Base-by-base conservation (phyloP, 2,329 filamentous ascomycete genomes). In the Diaporthe velutina region DNA sequence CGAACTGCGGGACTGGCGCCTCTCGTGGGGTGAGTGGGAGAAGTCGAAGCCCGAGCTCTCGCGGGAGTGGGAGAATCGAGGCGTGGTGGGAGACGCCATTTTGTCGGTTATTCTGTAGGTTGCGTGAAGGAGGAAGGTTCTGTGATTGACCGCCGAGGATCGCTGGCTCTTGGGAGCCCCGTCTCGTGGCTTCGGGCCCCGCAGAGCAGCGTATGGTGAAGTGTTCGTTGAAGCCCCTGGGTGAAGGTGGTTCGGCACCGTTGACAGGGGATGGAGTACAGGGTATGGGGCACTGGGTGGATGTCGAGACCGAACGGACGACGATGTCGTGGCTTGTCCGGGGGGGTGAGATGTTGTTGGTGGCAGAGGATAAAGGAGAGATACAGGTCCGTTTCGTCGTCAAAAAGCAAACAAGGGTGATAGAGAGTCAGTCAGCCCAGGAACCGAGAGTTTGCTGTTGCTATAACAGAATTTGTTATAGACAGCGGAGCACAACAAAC, bases 1-100 rank as follows among this genome's bases (percentile, higher is more conserved):
- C 22, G 74, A 76, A 15, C 74, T 66, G 77, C 87, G 88, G 66
- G 88, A 90, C 72, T 86, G 84, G 70, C 88, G 86, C 60, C 88
- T 84, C 68, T 83, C 83, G 73, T 81, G 83, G 15, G 88, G 86
- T 3, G 88, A 89, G 70, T 83, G 84, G 52, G 83, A 82, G 70
- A 85, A 85, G 76, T 92, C 89, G 79, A 89, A 84, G 75, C 84
- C 83, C 40, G 91, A 92, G 58, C 89, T 86, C 71, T 90, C 86
- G 78, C 90, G 88, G 77, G 90, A 92, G 79, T 92, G 90, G 33
- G 74, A 68, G 68, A 74, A 76, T 77, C 84, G 86, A 73, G 91
- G 90, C 48, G 90, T 91, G 66, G 85, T 85, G 67, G 90, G 89
- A 72, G 87, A 87, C 71, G 84, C 80, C 67, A 85, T 81, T 86